phyloP scores from a whole-genome alignment of 139 green algal genomes.

The Chlorella sp. region DNA sequence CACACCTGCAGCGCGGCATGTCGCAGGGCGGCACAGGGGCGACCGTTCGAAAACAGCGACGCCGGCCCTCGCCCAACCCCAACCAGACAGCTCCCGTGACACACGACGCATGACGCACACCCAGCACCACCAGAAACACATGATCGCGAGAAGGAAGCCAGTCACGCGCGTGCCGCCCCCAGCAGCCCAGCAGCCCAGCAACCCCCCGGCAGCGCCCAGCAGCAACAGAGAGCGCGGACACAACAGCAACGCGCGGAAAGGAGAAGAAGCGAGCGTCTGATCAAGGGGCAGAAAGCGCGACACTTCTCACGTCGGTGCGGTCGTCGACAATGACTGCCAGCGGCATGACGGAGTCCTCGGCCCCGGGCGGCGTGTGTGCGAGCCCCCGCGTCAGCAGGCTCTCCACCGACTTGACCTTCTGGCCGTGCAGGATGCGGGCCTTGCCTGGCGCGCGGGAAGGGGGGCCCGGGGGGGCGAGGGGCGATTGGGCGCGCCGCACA shows the following conservation, averaged over 20 bases:
- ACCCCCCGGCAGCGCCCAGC: background rate
- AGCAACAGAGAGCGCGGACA: too few relatives aligned
- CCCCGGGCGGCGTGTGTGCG: slow-evolving; percentile 1
- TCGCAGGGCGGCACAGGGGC: too few relatives aligned
- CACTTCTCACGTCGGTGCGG: slow-evolving; percentile 63
- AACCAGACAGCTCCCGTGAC: too few relatives aligned
- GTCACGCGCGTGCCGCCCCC: background rate
- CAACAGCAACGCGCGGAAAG: too few relatives aligned
- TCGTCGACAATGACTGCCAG: slow-evolving; percentile 85
- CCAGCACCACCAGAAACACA: too few relatives aligned
- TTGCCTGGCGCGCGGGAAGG: background rate
- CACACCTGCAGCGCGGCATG: slow-evolving; percentile 58
- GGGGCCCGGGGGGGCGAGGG: background rate
- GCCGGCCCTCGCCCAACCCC: too few relatives aligned
- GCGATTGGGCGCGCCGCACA: too few relatives aligned
- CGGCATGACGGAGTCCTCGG: slow-evolving; percentile 47
- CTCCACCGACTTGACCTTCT: slow-evolving; percentile 1
- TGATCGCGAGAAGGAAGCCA: too few relatives aligned
- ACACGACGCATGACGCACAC: too few relatives aligned
- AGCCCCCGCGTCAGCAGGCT: background rate
- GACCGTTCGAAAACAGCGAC: too few relatives aligned
- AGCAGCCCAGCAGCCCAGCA: background rate
- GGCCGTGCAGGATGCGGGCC: background rate
- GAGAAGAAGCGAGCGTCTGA: too few relatives aligned
- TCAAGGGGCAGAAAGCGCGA: too few relatives aligned